phyloP scores from a whole-genome alignment of 148 eudicot species.

The Pouteria glomerata region DNA sequence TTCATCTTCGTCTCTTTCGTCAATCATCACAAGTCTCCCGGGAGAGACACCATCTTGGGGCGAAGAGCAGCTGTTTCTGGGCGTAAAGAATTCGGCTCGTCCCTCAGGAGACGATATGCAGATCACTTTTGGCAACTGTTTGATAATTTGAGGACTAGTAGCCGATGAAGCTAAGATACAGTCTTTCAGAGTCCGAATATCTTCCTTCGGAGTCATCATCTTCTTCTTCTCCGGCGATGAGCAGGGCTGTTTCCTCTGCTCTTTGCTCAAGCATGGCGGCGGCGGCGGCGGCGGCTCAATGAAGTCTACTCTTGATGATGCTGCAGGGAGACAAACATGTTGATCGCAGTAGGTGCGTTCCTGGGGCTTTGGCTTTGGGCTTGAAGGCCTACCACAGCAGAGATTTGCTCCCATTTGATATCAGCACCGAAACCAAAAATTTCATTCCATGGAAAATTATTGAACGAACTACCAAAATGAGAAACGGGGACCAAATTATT shows the following conservation, averaged over 20 bases:
- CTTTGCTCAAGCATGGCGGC: too few relatives aligned
- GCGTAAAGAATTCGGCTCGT: neutral
- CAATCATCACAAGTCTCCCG: neutral
- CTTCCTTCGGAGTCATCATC: too few relatives aligned
- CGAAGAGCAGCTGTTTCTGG: neutral
- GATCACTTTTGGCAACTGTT: neutral
- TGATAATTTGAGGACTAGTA: neutral
- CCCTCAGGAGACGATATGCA: neutral
- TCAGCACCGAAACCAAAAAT: neutral
- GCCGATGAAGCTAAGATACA: neutral
- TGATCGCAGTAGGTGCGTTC: neutral
- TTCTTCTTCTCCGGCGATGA: too few relatives aligned
- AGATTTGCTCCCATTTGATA: neutral
- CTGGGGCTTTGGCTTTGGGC: neutral
- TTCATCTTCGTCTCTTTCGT: neutral
- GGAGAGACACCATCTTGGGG: neutral
- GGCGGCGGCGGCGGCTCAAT: too few relatives aligned
- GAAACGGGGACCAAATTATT: neutral
- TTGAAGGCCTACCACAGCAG: neutral
- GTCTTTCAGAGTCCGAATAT: neutral
- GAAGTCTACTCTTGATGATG: neutral
- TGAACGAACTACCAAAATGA: neutral
- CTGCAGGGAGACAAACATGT: neutral
- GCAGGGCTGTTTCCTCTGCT: too few relatives aligned
- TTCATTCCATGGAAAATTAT: neutral